Percentiles rank a stretch among this genome's conserved stretches.
These are phyloP conservation scores for Oryza punctata DNA, from an alignment of 176 grass and related monocot species.

Conservation along the genomic window DNA sequence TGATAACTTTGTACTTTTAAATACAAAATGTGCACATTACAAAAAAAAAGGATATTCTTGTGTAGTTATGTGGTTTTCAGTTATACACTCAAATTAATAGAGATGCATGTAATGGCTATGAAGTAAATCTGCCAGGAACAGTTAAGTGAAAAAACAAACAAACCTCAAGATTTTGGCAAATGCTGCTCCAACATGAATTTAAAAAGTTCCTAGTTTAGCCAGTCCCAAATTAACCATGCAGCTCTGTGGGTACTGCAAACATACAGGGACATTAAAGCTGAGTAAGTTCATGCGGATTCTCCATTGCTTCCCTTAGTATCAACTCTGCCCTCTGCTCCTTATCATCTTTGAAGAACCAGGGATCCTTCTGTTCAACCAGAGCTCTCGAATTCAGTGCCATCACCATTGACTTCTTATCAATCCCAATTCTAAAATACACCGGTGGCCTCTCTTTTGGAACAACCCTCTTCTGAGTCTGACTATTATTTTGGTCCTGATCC, in stretches of 20 bases:
- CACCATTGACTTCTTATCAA: constrained; percentile 49
- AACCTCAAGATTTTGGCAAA: constrained; percentile 13
- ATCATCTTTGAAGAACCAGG: constrained; percentile 47
- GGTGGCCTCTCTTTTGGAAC: constrained; percentile 47
- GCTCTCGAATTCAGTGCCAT: constrained; percentile 34
- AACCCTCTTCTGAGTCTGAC: constrained; percentile 34
- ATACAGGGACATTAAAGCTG: constrained; percentile 42
- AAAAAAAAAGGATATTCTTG: not conserved
- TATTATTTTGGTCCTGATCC: not conserved
- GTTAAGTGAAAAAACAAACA: not conserved
- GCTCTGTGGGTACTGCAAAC: not conserved
- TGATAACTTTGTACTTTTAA: not conserved
- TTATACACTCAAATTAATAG: not conserved
- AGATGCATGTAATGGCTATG: not conserved
- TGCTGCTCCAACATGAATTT: not conserved
- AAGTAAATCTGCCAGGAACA: not conserved
- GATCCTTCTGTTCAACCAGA: constrained; percentile 19
- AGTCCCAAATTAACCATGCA: not conserved
- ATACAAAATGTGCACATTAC: not conserved
- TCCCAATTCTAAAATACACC: constrained; percentile 55
- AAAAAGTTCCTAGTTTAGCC: not conserved
- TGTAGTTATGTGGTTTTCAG: not conserved
- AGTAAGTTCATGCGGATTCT: constrained; percentile 52
- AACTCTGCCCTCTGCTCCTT: constrained; percentile 62
- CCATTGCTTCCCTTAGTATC: constrained; percentile 57